phyloP scores from a whole-genome alignment of 345 rosid species.

The Eucalyptus erythrocorys region DNA sequence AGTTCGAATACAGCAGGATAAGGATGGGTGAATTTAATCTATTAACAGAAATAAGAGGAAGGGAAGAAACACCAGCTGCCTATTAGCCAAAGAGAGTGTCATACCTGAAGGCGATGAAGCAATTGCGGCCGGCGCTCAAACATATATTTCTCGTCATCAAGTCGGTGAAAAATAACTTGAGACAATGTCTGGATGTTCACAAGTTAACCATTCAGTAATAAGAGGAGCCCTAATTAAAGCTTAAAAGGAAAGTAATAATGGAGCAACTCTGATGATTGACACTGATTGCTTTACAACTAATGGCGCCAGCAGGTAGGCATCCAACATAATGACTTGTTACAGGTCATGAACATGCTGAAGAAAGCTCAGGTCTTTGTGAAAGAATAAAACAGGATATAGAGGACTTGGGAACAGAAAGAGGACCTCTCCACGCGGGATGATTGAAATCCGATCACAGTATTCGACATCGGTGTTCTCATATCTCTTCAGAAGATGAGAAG shows the following conservation, averaged over 20 bases:
- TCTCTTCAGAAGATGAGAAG: slow-evolving; percentile 70
- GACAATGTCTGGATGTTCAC: slow-evolving; percentile 47
- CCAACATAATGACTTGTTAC: neutral
- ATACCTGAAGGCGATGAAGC: slow-evolving; percentile 90
- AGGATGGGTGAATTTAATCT: neutral
- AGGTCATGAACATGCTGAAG: neutral
- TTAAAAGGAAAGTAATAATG: neutral
- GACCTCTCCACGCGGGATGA: slow-evolving; percentile 89
- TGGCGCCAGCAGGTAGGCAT: neutral
- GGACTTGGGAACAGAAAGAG: slow-evolving; percentile 11
- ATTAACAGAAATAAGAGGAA: neutral
- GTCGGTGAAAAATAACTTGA: slow-evolving; percentile 76
- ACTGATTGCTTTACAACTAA: neutral
- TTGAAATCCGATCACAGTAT: slow-evolving; percentile 77
- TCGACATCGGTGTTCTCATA: slow-evolving; percentile 75
- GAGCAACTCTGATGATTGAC: neutral
- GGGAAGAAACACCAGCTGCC: neutral
- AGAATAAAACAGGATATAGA: neutral
- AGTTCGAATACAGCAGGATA: neutral
- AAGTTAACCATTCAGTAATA: neutral
- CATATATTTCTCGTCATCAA: slow-evolving; percentile 81
- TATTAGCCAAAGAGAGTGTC: neutral
- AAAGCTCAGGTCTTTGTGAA: neutral
- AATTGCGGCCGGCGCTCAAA: slow-evolving; percentile 86
- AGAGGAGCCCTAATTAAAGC: neutral